These are phyloP conservation scores for Arthrobotrys megalospora DNA, from an alignment of 2,329 filamentous ascomycete genomes.

Conservation along the genomic window DNA sequence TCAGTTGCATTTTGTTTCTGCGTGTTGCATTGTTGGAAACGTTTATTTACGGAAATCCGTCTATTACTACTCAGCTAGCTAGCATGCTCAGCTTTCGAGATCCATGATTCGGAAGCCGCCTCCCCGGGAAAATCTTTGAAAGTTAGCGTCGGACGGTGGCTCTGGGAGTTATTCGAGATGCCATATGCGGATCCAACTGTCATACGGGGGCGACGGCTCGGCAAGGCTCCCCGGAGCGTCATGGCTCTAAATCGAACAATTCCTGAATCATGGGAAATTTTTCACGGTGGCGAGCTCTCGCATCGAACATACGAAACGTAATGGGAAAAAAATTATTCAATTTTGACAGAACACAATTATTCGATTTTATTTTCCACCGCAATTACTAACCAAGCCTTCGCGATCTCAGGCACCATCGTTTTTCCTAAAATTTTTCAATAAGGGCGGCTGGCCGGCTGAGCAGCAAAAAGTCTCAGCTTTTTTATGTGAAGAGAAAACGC, in stretches of 20 bases:
- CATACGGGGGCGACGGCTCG: slow-evolving; percentile 32
- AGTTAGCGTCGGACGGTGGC: slow-evolving; percentile 22
- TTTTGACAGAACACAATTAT: slow-evolving; percentile 21
- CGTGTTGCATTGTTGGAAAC: slow-evolving; percentile 18
- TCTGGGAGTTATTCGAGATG: slow-evolving; percentile 36
- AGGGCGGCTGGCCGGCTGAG: neutral
- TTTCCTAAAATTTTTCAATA: slow-evolving; percentile 17
- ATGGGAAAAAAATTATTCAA: slow-evolving; percentile 5
- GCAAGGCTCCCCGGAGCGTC: slow-evolving; percentile 12
- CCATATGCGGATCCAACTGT: slow-evolving; percentile 37
- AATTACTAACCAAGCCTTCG: slow-evolving; percentile 32
- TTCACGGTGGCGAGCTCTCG: slow-evolving; percentile 22
- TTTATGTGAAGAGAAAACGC: neutral
- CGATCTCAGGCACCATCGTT: slow-evolving; percentile 33
- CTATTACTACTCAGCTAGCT: neutral
- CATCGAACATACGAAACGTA: slow-evolving; percentile 13
- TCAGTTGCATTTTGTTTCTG: slow-evolving; percentile 19
- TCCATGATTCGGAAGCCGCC: neutral
- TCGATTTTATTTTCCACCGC: slow-evolving; percentile 14
- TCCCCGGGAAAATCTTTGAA: slow-evolving; percentile 35
- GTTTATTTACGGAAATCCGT: neutral
- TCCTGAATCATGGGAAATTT: slow-evolving; percentile 32
- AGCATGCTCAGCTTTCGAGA: neutral
- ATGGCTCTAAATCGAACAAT: slow-evolving; percentile 8
- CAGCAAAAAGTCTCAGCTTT: slow-evolving; percentile 13